Evolutionary conservation across 331 rosid genomes (phyloP), one percentile per base, ranked within the genome.

Genomic region (Prunus yedoensis): DNA sequence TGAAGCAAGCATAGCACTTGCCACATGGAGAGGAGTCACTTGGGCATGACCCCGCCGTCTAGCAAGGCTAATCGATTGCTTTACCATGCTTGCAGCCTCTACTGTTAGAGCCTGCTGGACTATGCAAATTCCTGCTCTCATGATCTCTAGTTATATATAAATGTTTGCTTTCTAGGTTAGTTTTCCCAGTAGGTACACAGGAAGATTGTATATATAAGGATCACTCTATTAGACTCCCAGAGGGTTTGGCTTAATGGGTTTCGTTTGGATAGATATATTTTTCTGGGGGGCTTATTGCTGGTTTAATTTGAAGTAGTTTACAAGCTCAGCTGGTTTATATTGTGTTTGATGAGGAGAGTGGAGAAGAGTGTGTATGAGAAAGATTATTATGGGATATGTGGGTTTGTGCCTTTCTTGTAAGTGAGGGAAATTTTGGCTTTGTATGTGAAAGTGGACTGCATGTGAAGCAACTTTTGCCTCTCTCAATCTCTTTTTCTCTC

Each of bases 351-450:
- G 43, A 38, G 43, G 43, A 38, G 43, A 38, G 8, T 1, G 43
- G 43, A 38, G 43, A 38, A 38, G 43, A 38, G 43, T 6, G 43
- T 38, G 43, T 38, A 38, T 1, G 9, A 38, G 43, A 38, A 38
- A 38, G 43, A 38, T 38, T 38, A 38, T 64, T 84, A 81, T 78
- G 78, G 87, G 85, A 71, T 78, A 81, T 64, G 74, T 52, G 72
- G 85, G 74, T 84, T 89, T 88, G 94, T 93, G 89, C 98, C 85
- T 93, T 93, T 93, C 98, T 91, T 93, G 95, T 84, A 75, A 82
- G 90, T 78, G 95, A 93, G 96, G 98, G 91, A 91, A 91, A 79
- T 88, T 84, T 90, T 93, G 94, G 90, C 90, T 86, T 83, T 89
- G 83, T 83, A 79, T 82, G 53, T 62, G 81, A 85, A 88, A 90